phyloP scores from a whole-genome alignment of 495 filamentous ascomycete species.

The Penicillium chermesinum region DNA sequence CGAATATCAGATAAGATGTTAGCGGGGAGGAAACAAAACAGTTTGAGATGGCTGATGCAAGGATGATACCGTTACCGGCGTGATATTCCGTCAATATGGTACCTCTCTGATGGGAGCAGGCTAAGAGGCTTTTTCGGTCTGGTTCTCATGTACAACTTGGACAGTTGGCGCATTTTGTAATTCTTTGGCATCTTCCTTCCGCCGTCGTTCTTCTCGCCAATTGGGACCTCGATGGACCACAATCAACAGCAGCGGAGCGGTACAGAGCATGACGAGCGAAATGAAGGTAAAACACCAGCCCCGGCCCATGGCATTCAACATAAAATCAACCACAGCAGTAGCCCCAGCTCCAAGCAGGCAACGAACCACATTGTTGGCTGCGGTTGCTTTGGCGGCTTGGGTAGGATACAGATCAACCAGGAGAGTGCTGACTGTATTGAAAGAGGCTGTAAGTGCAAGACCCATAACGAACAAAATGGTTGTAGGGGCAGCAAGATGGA shows the following conservation, averaged over 20 bases:
- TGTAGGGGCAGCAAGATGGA: constrained; percentile 40
- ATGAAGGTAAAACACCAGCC: constrained; percentile 71
- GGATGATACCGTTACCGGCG: too few species aligned
- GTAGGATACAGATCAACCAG: constrained; percentile 62
- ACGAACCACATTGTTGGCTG: constrained; percentile 64
- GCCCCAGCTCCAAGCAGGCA: constrained; percentile 64
- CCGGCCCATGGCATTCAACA: constrained; percentile 59
- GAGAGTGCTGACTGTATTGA: constrained; percentile 55
- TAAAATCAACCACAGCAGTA: constrained; percentile 59
- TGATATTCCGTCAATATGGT: too few species aligned
- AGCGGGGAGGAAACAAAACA: too few species aligned
- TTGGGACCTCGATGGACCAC: constrained; percentile 39
- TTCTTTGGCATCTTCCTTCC: constrained; percentile 17
- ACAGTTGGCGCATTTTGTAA: not conserved
- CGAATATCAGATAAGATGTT: too few species aligned
- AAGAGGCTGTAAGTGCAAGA: constrained; percentile 48
- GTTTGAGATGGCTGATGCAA: too few species aligned
- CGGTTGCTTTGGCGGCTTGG: constrained; percentile 59
- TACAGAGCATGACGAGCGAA: constrained; percentile 46
- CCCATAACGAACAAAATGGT: constrained; percentile 60
- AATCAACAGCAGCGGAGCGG: constrained; percentile 48
- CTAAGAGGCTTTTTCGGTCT: too few species aligned
- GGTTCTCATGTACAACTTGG: too few species aligned
- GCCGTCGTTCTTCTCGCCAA: constrained; percentile 44
- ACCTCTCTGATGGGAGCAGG: too few species aligned